Percentiles rank a stretch among this genome's conserved stretches.
These are phyloP conservation scores for Chlorella sorokiniana DNA, from an alignment of 139 green algal genomes.

Conservation along the genomic window DNA sequence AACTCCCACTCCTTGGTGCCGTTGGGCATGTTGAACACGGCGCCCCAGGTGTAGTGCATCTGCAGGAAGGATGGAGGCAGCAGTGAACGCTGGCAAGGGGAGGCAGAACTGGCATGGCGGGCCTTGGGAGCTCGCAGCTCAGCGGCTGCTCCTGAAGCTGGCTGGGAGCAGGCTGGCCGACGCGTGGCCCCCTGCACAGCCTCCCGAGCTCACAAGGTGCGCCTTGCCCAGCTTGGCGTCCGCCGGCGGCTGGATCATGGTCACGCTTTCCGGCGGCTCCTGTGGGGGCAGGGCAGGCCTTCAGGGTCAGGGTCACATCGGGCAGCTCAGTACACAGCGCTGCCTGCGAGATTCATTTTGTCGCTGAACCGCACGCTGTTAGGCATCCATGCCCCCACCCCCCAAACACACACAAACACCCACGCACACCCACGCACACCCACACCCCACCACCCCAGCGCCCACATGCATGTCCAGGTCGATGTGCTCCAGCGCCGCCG, in stretches of 20 bases:
- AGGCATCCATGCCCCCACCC: too few relatives aligned
- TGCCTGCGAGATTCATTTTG: too few relatives aligned
- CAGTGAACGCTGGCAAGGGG: background rate
- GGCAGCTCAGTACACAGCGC: too few relatives aligned
- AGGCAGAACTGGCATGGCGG: too few relatives aligned
- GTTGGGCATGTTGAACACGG: slow-evolving; percentile 44
- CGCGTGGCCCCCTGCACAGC: background rate
- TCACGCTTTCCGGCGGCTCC: slow-evolving; percentile 53
- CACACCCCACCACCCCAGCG: background rate
- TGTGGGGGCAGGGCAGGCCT: background rate
- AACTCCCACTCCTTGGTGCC: slow-evolving; percentile 70
- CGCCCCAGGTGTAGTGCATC: slow-evolving; percentile 88
- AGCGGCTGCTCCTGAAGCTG: background rate
- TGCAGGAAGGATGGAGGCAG: slow-evolving; percentile 6
- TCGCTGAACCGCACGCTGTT: too few relatives aligned
- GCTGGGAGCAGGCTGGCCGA: background rate
- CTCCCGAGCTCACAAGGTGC: slow-evolving; percentile 2
- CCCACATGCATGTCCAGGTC: slow-evolving; percentile 47
- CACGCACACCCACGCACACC: background rate
- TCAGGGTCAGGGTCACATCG: too few relatives aligned
- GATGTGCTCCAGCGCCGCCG: slow-evolving; percentile 41
- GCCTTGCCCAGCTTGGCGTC: slow-evolving; percentile 70
- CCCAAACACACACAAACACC: background rate
- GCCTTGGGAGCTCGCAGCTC: background rate
- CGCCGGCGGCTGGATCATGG: slow-evolving; percentile 85